Evolutionary conservation across 805 yeast genomes (phyloP).

Genomic region (Cyberlindnera xishuangbannaensis): DNA sequence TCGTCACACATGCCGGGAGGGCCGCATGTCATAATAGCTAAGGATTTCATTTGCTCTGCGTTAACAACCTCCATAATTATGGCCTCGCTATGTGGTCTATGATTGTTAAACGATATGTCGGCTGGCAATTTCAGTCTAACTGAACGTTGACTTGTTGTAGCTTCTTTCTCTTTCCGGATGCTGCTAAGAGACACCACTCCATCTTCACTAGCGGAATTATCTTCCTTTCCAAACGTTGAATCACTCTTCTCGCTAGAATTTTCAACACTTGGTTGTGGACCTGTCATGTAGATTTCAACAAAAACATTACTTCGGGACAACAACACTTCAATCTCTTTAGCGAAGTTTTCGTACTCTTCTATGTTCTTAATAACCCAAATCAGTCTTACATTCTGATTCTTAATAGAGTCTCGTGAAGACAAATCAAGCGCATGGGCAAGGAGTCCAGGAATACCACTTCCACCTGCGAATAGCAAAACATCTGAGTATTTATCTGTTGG

Average conservation of each 20-base stretch:
- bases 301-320: slow-evolving; percentile 22
- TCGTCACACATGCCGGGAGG: slow-evolving; percentile 54
- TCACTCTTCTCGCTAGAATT: no score
- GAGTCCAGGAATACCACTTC: slow-evolving; percentile 50
- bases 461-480: slow-evolving; percentile 43
- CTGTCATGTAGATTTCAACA: slow-evolving; percentile 33
- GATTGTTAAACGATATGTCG: no score
- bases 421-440: slow-evolving; percentile 34
- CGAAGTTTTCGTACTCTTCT: slow-evolving; percentile 43
- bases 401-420: slow-evolving; percentile 18
- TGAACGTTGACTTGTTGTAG: no score
- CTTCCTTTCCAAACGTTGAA: no score
- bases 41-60: slow-evolving; percentile 19
- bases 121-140: no score
- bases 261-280: no score
- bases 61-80: slow-evolving; percentile 30
- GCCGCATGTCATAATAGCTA: slow-evolving; percentile 59
- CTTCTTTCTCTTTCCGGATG: no score
- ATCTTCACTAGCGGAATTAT: background rate
- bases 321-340: slow-evolving; percentile 33
- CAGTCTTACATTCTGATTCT: slow-evolving; percentile 36
- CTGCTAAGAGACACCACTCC: slow-evolving; percentile 26
- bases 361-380: slow-evolving; percentile 61
- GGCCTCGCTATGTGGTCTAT: slow-evolving; percentile 50
- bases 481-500: slow-evolving; percentile 34